phyloP scores from a whole-genome alignment of 2,329 filamentous ascomycete genomes.

The Curvularia verruculosa region DNA sequence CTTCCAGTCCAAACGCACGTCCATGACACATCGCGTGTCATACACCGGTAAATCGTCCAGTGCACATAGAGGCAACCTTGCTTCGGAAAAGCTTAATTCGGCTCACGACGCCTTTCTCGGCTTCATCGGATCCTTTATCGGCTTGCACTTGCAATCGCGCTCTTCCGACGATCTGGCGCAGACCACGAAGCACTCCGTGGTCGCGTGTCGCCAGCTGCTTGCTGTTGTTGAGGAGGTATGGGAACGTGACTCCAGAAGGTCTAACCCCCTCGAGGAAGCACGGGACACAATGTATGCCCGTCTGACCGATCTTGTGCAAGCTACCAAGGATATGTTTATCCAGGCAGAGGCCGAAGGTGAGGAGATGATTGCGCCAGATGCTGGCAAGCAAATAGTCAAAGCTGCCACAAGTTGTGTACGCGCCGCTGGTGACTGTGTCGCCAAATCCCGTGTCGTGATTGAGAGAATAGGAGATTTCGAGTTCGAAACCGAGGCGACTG shows the following conservation, averaged over 20 bases:
- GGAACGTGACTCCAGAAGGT: conserved; percentile 73
- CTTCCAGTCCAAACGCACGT: conserved; percentile 54
- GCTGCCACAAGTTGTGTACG: conserved; percentile 88
- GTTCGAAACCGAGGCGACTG: conserved; percentile 57
- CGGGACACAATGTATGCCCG: conserved; percentile 79
- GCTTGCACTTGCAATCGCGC: conserved; percentile 90
- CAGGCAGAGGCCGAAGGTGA: conserved; percentile 70
- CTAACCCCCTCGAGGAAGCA: conserved; percentile 69
- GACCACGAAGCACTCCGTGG: conserved; percentile 82
- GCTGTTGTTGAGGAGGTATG: conserved; percentile 82
- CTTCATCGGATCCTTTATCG: conserved; percentile 90
- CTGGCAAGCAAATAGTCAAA: conserved; percentile 74
- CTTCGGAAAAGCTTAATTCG: conserved; percentile 79
- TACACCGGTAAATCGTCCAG: conserved; percentile 70
- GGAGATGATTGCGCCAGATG: conserved; percentile 80
- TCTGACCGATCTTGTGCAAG: conserved; percentile 79
- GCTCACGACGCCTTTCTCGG: conserved; percentile 90
- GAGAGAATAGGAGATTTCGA: conserved; percentile 92
- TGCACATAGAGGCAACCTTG: conserved; percentile 71
- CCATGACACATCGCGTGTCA: conserved; percentile 75
- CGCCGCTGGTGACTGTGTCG: conserved; percentile 87
- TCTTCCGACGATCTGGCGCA: conserved; percentile 81
- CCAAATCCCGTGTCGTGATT: conserved; percentile 82
- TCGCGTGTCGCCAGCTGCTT: conserved; percentile 79
- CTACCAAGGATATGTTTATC: conserved; percentile 78